These are phyloP conservation scores for Geosmithia putterillii DNA, from an alignment of 2,329 filamentous ascomycete species.

Conservation along the genomic window DNA sequence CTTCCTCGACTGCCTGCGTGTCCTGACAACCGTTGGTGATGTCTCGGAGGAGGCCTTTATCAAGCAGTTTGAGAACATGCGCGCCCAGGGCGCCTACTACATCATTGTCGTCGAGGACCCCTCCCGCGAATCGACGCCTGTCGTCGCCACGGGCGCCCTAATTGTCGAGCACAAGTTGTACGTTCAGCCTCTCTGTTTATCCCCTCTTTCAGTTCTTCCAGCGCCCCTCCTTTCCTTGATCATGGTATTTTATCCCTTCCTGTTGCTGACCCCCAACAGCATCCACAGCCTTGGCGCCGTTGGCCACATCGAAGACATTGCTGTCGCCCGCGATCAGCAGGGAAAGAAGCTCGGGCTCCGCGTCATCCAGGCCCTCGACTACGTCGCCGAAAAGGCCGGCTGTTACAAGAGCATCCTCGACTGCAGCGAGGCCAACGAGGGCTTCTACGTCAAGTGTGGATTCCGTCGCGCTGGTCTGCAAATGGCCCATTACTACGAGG, in stretches of 20 bases:
- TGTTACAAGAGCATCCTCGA: constrained; percentile 98
- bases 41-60: constrained; percentile 64
- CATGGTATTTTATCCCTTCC: not conserved
- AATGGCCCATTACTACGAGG: constrained; percentile 92
- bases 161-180: constrained; percentile 92
- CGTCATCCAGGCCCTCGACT: constrained; percentile 88
- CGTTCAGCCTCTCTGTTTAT: constrained; percentile 17
- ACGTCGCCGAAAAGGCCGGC: constrained; percentile 73
- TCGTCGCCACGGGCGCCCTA: constrained; percentile 86
- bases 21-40: constrained; percentile 87
- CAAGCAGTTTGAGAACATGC: constrained; percentile 74
- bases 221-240: not conserved
- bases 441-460: constrained; percentile 96
- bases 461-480: constrained; percentile 85
- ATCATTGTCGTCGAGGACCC: constrained; percentile 76
- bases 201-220: not conserved
- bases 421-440: constrained; percentile 91
- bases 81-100: constrained; percentile 66
- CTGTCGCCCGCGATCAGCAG: constrained; percentile 87
- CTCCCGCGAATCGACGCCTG: constrained; percentile 34
- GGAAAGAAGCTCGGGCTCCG: constrained; percentile 91
- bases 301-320: constrained; percentile 96
- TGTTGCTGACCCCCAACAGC: constrained; percentile 23
- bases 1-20: constrained; percentile 83
- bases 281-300: constrained; percentile 74